Evolutionary conservation across 352 stramenopile genomes (phyloP).

Genomic region (Phytophthora citricola): DNA sequence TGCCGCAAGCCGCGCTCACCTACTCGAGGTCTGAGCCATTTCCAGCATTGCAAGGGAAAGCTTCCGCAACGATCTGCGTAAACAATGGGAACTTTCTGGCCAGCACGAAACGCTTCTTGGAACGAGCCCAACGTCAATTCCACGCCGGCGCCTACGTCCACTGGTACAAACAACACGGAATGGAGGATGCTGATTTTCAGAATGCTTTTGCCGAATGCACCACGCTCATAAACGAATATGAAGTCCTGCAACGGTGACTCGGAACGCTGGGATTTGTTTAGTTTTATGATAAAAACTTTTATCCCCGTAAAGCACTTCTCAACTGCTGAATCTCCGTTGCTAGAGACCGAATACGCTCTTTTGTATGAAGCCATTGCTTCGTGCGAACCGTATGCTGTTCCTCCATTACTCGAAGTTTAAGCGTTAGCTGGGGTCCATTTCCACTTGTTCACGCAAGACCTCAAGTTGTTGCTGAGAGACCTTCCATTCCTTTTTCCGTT

Average conservation of each 20-base stretch:
- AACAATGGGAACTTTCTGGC: slow-evolving; percentile 61
- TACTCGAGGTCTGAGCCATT: slow-evolving; percentile 35
- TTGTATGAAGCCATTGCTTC: slow-evolving; percentile 39
- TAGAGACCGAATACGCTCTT: slow-evolving; percentile 28
- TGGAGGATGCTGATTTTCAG: slow-evolving; percentile 60
- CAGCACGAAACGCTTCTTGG: slow-evolving; percentile 46
- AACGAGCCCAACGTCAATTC: slow-evolving; percentile 58
- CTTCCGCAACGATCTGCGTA: slow-evolving; percentile 50
- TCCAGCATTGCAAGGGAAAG: slow-evolving; percentile 27
- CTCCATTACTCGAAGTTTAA: slow-evolving; percentile 28
- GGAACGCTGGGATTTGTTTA: neutral
- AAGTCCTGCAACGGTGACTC: slow-evolving; percentile 40
- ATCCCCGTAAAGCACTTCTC: slow-evolving; percentile 26
- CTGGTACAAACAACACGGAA: slow-evolving; percentile 69
- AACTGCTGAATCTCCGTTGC: slow-evolving; percentile 34
- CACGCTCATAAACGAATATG: slow-evolving; percentile 52
- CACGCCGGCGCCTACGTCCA: slow-evolving; percentile 55
- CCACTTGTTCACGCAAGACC: slow-evolving; percentile 17
- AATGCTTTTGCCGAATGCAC: slow-evolving; percentile 46
- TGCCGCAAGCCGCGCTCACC: slow-evolving; percentile 8
- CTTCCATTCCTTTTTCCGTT: slow-evolving; percentile 43
- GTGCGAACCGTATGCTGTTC: slow-evolving; percentile 21
- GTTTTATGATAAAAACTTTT: slow-evolving; percentile 2
- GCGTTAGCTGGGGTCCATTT: slow-evolving; percentile 11
- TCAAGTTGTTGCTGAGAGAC: slow-evolving; percentile 36